Percentiles rank a stretch among this genome's conserved stretches.
These are phyloP conservation scores for Cercospora brassicicola DNA, from an alignment of 2,329 filamentous ascomycete genomes.

Conservation along the genomic window DNA sequence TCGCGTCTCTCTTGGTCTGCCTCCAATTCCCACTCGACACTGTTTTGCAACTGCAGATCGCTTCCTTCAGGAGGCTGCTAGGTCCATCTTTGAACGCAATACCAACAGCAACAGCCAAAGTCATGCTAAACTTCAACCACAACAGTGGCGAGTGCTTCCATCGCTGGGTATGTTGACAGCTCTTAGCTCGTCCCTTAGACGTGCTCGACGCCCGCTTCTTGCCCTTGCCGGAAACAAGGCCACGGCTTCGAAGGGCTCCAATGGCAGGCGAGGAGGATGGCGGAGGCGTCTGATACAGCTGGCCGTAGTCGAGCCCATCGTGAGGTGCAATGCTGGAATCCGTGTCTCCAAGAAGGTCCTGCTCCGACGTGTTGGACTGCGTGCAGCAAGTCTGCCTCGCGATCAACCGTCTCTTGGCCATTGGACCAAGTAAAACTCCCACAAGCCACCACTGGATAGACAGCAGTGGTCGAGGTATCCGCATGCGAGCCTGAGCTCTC, in stretches of 20 bases:
- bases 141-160: constrained; percentile 41
- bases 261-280: constrained; percentile 14
- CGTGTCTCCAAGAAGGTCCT: constrained; percentile 17
- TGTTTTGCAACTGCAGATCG: constrained; percentile 20
- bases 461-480: constrained; percentile 33
- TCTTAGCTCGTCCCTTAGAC: constrained; percentile 18
- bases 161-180: constrained; percentile 18
- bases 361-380: background rate
- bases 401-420: constrained; percentile 39
- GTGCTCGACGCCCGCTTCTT: constrained; percentile 28
- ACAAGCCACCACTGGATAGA: constrained; percentile 41
- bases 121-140: constrained; percentile 52
- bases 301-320: constrained; percentile 30
- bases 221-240: constrained; percentile 28
- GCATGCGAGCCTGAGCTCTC: constrained; percentile 32
- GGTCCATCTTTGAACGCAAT: constrained; percentile 51
- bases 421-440: constrained; percentile 37
- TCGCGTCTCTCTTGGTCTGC: constrained; percentile 15
- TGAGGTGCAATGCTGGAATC: constrained; percentile 2
- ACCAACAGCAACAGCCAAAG: constrained; percentile 51
- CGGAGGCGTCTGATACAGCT: constrained; percentile 27
- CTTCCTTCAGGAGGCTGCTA: constrained; percentile 40
- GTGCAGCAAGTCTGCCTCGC: constrained; percentile 5
- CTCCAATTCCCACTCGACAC: constrained; percentile 15
- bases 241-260: constrained; percentile 6